These are phyloP conservation scores for Flammula alnicola DNA, from an alignment of 1,284 basidiomycete genomes.

Conservation along the genomic window DNA sequence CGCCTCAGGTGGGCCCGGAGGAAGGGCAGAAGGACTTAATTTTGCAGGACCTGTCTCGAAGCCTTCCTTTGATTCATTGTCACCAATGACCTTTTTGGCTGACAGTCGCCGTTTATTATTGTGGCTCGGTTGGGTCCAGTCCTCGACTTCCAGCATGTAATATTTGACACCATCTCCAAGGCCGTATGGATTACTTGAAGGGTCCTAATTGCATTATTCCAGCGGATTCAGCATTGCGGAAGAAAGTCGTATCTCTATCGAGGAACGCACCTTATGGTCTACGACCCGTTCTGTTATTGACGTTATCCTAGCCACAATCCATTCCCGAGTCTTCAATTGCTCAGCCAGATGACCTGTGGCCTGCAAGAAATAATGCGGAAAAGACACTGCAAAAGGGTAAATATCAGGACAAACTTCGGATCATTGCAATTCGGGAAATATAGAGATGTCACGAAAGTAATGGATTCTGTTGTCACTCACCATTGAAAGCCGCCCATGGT, in stretches of 20 bases:
- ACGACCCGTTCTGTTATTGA: slow-evolving; percentile 88
- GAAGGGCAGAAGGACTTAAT: slow-evolving; percentile 41
- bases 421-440: slow-evolving; percentile 5
- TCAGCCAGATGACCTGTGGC: slow-evolving; percentile 85
- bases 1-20: slow-evolving; percentile 61
- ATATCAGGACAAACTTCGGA: slow-evolving; percentile 44
- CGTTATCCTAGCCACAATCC: slow-evolving; percentile 93
- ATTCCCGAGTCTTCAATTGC: slow-evolving; percentile 85
- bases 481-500: slow-evolving; percentile 98
- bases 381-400: slow-evolving; percentile 67
- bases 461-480: slow-evolving; percentile 49
- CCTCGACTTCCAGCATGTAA: slow-evolving; percentile 92
- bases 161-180: slow-evolving; percentile 92
- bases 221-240: slow-evolving; percentile 12
- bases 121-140: slow-evolving; percentile 79
- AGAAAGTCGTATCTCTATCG: slow-evolving; percentile 19
- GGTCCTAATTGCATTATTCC: slow-evolving; percentile 51
- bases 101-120: slow-evolving; percentile 65
- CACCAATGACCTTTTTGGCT: slow-evolving; percentile 54
- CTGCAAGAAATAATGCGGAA: slow-evolving; percentile 96
- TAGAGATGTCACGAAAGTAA: slow-evolving; percentile 10
- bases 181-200: slow-evolving; percentile 75
- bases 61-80: slow-evolving; percentile 34
- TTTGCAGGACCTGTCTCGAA: slow-evolving; percentile 30
- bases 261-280: slow-evolving; percentile 66